Evolutionary conservation across 1,139 yeast genomes (phyloP), one percentile per base, ranked within the genome.

Genomic region (Blastobotrys raffinosifermentans): DNA sequence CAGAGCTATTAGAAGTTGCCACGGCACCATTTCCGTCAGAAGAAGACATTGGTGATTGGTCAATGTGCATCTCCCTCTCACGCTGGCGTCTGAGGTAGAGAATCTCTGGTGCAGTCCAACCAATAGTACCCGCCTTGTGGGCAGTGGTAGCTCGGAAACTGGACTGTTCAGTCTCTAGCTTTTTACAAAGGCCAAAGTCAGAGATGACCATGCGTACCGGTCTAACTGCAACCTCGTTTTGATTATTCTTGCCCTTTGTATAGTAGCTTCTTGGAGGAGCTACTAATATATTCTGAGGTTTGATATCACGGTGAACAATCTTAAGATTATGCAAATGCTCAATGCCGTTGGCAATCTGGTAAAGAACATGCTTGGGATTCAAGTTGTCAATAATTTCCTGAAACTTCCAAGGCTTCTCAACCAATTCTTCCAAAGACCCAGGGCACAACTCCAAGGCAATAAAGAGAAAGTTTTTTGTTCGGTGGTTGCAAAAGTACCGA

Each of bases 51-150:
- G 2, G 22, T 32, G 25, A 19, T 31, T 20, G 17, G 22, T 14
- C 14, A 18, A 39, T 31, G 22, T 29, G 4, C 13, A 22, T 11
- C 25, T 13, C 25, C 25, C 13, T 22, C 25, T 22, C 10, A n/a
- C 19, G 19, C 17, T 20, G 20, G 14, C 31, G 31, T 9, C 31
- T 19, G 7, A 13, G 10, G 17, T 16, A 15, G 11, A 43, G 38
- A 26, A 91, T 66, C 55, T 91, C 99, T 0, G 98, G 98, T 0
- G 98, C 97, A 50, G 97, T 73, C 98, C 98, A 91, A 1, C 99
- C 99, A 5, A 91, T 76, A 0, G 98, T 91, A 2, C 99, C 99
- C 0, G 96, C 95, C 8, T 94, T 94, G 53, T 86, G 82, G 20
- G 87, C 87, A 0, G 91, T 80, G 0, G 96, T 89, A 0, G 96